Conservation (phyloP, 495 filamentous ascomycete genomes). For the Physcia stellaris region DNA sequence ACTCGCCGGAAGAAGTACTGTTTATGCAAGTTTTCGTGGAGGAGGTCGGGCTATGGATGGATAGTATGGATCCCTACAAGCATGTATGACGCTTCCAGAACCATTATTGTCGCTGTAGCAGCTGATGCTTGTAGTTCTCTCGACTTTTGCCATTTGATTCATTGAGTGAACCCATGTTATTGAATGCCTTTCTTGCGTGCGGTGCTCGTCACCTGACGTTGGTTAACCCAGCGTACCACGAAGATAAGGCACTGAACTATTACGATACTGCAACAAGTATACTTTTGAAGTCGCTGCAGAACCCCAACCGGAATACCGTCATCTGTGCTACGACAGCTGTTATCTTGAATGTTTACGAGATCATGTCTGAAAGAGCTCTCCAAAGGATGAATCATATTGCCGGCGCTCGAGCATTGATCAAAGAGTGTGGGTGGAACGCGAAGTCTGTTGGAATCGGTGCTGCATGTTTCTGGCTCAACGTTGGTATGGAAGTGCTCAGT, state of each 20-base stretch:
- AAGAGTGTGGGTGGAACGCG: constrained; percentile 83
- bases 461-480: constrained; percentile 91
- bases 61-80: constrained; percentile 73
- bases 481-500: constrained; percentile 76
- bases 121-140: constrained; percentile 46
- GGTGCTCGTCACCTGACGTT: constrained; percentile 69
- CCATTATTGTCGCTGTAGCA: constrained; percentile 8
- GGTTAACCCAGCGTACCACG: constrained; percentile 53
- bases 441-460: constrained; percentile 64
- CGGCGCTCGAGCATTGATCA: constrained; percentile 74
- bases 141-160: constrained; percentile 68
- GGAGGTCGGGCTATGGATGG: constrained; percentile 90
- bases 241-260: constrained; percentile 67
- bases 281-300: constrained; percentile 58
- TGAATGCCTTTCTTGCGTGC: constrained; percentile 82
- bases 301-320: constrained; percentile 68
- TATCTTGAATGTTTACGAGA: constrained; percentile 82
- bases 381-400: constrained; percentile 79
- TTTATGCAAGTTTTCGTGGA: constrained; percentile 88
- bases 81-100: constrained; percentile 35
- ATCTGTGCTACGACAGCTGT: constrained; percentile 84
- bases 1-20: constrained; percentile 58
- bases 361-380: constrained; percentile 65
- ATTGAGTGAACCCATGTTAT: constrained; percentile 74
- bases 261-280: constrained; percentile 70